These are phyloP conservation scores for Nymphaea thermarum DNA, from an alignment of 164 flowering plant species.

Conservation along the genomic window DNA sequence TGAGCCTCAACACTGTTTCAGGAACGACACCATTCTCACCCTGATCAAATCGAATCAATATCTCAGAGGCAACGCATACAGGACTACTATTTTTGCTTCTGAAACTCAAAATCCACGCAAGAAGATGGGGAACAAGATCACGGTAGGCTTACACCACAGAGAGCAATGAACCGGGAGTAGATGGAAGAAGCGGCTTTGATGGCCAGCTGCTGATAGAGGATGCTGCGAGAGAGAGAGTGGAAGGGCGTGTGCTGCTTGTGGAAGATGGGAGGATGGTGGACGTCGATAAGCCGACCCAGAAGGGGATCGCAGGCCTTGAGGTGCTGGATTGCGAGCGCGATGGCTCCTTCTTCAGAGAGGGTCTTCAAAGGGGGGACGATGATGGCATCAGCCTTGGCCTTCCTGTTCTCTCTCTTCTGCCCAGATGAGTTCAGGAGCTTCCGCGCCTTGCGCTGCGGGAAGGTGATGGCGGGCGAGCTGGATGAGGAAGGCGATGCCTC, in stretches of 20 bases:
- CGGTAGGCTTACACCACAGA: constrained; percentile 41
- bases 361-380: constrained; percentile 9
- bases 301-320: constrained; percentile 58
- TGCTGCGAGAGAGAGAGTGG: constrained; percentile 69
- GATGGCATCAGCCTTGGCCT: neutral
- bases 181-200: constrained; percentile 84
- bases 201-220: constrained; percentile 91
- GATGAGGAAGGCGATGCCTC: neutral
- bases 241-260: constrained; percentile 64
- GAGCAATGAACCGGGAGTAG: constrained; percentile 67
- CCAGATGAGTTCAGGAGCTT: neutral
- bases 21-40: constrained; percentile 59
- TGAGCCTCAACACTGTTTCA: constrained; percentile 45
- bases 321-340: constrained; percentile 49
- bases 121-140: neutral
- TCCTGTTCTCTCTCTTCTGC: neutral
- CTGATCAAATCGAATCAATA: neutral
- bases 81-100: neutral
- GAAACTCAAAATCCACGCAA: too few relatives aligned
- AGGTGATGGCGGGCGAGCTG: neutral
- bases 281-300: constrained; percentile 47
- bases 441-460: neutral
- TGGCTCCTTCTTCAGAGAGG: constrained; percentile 51
- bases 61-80: neutral
- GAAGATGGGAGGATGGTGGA: constrained; percentile 56